These are phyloP conservation scores for Phytophthora sp. DNA, from an alignment of 352 stramenopile species.

Conservation along the genomic window DNA sequence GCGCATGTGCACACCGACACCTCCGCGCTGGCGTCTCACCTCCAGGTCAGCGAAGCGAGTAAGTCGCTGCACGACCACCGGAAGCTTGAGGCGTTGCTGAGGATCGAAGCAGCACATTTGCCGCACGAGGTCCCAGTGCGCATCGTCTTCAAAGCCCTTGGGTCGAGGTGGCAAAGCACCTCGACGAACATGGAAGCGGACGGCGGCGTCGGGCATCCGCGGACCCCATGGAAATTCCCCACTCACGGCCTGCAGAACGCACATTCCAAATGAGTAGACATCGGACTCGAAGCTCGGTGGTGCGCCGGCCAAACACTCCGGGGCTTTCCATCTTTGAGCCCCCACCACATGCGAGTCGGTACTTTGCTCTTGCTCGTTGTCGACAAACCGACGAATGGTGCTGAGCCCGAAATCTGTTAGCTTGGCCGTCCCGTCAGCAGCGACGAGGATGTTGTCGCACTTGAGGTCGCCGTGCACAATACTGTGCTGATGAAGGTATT, in stretches of 20 bases:
- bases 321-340: conserved; percentile 35
- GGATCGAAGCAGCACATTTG: conserved; percentile 45
- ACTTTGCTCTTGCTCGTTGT: conserved; percentile 7
- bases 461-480: conserved; percentile 47
- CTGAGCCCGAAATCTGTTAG: conserved; percentile 44
- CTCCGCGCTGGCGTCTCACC: conserved; percentile 23
- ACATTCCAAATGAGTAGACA: conserved; percentile 47
- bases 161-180: conserved; percentile 28
- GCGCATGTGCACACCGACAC: conserved; percentile 20
- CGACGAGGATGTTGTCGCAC: conserved; percentile 49
- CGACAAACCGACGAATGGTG: conserved; percentile 22
- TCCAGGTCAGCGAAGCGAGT: conserved; percentile 35
- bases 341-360: conserved; percentile 14
- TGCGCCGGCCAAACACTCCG: conserved; percentile 25
- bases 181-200: conserved; percentile 36
- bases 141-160: conserved; percentile 29
- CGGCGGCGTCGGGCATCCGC: conserved; percentile 32
- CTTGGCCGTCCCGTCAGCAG: conserved; percentile 32
- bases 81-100: conserved; percentile 32
- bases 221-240: conserved; percentile 33
- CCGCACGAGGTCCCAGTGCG: conserved; percentile 30
- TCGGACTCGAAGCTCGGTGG: conserved; percentile 37
- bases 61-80: conserved; percentile 39
- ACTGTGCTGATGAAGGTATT: conserved; percentile 43
- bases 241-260: conserved; percentile 34